Percentiles rank a stretch among this genome's conserved stretches.
Evolutionary conservation across 2,329 filamentous ascomycete species (phyloP).

Genomic region (Cordyceps farinosa): DNA sequence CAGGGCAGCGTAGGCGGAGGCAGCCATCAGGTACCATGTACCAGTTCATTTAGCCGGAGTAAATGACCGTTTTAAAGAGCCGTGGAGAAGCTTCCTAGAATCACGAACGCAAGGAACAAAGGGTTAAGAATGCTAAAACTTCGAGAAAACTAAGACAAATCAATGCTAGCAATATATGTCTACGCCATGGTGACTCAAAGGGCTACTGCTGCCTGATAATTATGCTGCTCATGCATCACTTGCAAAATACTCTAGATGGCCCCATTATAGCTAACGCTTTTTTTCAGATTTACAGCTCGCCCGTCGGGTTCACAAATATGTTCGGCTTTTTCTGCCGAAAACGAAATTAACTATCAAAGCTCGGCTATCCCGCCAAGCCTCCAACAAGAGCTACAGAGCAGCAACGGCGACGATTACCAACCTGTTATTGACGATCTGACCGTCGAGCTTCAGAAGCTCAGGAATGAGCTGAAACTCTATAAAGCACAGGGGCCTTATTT

Average conservation of each 20-base stretch:
- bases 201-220: too few species aligned
- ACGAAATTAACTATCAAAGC: not conserved
- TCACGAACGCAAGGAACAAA: too few species aligned
- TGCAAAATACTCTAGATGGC: not conserved
- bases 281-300: not conserved
- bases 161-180: too few species aligned
- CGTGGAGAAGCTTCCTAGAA: too few species aligned
- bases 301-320: not conserved
- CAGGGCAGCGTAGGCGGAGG: too few species aligned
- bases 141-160: too few species aligned
- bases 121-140: too few species aligned
- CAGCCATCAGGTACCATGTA: too few species aligned
- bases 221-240: too few species aligned
- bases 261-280: not conserved
- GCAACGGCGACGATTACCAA: constrained; percentile 63
- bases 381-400: constrained; percentile 34
- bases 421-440: constrained; percentile 78
- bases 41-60: too few species aligned
- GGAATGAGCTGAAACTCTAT: constrained; percentile 62
- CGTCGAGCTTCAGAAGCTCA: constrained; percentile 69
- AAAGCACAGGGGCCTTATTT: constrained; percentile 26
- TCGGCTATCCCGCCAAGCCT: not conserved
- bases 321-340: not conserved
- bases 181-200: too few species aligned
- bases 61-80: too few species aligned